Evolutionary conservation across 2,329 filamentous ascomycete genomes (phyloP), one percentile per base, ranked within the genome.

Genomic region (Phoma sp.): DNA sequence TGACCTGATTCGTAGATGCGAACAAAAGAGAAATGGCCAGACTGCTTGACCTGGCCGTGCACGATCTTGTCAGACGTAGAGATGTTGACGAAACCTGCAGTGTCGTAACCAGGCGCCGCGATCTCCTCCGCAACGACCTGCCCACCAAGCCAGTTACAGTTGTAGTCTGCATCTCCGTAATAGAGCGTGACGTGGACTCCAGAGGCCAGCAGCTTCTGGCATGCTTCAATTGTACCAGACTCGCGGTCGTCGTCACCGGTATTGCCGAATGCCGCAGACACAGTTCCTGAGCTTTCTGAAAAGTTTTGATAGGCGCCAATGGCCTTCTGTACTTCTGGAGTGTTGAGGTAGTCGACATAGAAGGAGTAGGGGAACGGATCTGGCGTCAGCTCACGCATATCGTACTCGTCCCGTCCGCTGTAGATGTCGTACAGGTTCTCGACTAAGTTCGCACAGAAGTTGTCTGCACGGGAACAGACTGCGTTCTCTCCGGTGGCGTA

Each of bases 231-330:
- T 0, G 75, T 78, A 27, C 72, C 74, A 18, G 72, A 72, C 46
- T 78, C 75, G 10, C 80, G 73, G 47, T 75, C 79, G 53, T 82
- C 80, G 55, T 84, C 82, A 9, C 81, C 81, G 0, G 80, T 82
- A 9, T 61, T 72, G 0, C 64, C 67, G 62, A 84, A 84, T 1
- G 79, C 78, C 4, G 54, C 60, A 35, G 66, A 65, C 2, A 83
- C 80, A 0, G 78, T 72, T 53, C 67, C 77, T 54, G 77, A 80
- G 30, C 69, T 73, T 4, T 71, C 68, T 3, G 81, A 82, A 73
- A 82, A 89, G 67, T 87, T 89, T 50, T 80, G 79, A 61, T 74
- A 83, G 0, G 83, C 85, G 8, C 85, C 85, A 50, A 88, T 81
- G 0, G 84, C 84, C n/a, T 73, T 64, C 59, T 83, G 83, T 1